Percentiles rank a stretch among this genome's conserved stretches.
phyloP scores from a whole-genome alignment of 306 rosid genomes.

The Trifolium dubium region DNA sequence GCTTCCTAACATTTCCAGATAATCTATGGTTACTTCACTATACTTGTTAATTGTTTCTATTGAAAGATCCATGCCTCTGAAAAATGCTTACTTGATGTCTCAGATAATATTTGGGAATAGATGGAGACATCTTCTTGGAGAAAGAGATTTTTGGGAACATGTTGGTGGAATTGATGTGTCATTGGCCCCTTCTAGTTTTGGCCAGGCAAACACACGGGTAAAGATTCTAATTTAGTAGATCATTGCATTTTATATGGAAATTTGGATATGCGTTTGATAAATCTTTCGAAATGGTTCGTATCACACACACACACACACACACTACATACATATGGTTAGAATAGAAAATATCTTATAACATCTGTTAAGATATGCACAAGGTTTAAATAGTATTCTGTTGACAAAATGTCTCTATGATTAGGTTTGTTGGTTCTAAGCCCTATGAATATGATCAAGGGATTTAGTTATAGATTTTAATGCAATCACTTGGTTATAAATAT shows the following conservation, averaged over 20 bases:
- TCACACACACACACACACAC: neutral
- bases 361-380: too few relatives aligned
- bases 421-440: too few relatives aligned
- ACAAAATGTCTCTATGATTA: too few relatives aligned
- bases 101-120: slow-evolving; percentile 96
- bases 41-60: slow-evolving; percentile 19
- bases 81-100: slow-evolving; percentile 46
- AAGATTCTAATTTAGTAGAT: slow-evolving; percentile 30
- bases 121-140: slow-evolving; percentile 95
- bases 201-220: slow-evolving; percentile 97
- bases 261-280: slow-evolving; percentile 24
- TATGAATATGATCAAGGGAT: too few relatives aligned
- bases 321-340: too few relatives aligned
- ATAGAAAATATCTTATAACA: too few relatives aligned
- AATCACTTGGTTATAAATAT: too few relatives aligned
- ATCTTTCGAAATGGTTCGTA: slow-evolving; percentile 22
- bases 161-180: slow-evolving; percentile 91
- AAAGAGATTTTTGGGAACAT: slow-evolving; percentile 92
- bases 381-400: too few relatives aligned
- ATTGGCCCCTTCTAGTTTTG: slow-evolving; percentile 96
- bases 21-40: slow-evolving; percentile 25
- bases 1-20: slow-evolving; percentile 13
- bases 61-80: slow-evolving; percentile 25
- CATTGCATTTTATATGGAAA: slow-evolving; percentile 23
- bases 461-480: too few relatives aligned